Evolutionary conservation across 176 grass and related monocot genomes (phyloP), one percentile per base, ranked within the genome.

Genomic region (Stipa capillata): DNA sequence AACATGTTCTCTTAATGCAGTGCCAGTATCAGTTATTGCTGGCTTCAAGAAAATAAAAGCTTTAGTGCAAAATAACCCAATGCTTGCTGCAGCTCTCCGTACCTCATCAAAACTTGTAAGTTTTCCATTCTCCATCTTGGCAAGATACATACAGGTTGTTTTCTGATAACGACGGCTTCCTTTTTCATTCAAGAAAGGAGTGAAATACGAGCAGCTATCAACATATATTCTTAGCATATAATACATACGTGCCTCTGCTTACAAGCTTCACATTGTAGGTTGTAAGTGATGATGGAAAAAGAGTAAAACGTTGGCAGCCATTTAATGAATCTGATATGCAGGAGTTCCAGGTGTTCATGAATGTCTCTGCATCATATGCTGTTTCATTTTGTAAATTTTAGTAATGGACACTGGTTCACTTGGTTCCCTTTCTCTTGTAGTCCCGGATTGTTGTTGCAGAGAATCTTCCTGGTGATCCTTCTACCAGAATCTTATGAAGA

Each of bases 11-110:
- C 16, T 65, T 8, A 83, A 37, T 82, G 77, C 86, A 99, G 96
- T 99, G 81, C 96, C 96, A 83, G 93, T 99, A 70, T 90, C 90
- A 28, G 87, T 95, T 70, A 92, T 99, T 85, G 86, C 92, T 31
- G 74, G 73, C 34, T 99, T 99, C 82, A 99, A 99, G 92, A 99
- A 99, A 91, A 92, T 99, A 72, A 99, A 93, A 87, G 86, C 92
- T 82, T 72, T 92, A 31, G 81, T 99, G 35, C 87, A 87, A 65
- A 85, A 82, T 71, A 93, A 91, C 34, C 67, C 65, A 24, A 87
- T 83, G 80, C 96, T 99, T 84, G 96, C 92, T 50, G 82, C 79
- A 40, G 78, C 90, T 81, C 96, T 99, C 54, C 81, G 81, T 40
- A 87, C 88, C 66, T 99, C 96, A 65, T 85, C 87, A 81, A 99